These are phyloP conservation scores for Aspergillus taichungensis DNA, from an alignment of 495 filamentous ascomycete species.

Conservation along the genomic window DNA sequence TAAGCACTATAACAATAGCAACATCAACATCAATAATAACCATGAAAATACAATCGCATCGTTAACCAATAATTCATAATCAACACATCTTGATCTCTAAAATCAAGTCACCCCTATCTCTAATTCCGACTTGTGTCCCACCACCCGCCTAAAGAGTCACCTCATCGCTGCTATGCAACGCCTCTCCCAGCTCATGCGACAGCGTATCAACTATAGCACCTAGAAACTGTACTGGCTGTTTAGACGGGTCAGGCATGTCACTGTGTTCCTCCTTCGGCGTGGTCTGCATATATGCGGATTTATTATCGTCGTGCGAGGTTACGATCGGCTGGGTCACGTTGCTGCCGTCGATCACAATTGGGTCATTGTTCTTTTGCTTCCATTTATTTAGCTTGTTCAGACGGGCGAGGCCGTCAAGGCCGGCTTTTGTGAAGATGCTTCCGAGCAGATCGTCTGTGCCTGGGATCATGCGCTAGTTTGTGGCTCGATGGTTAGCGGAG, in stretches of 20 bases:
- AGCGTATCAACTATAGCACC: conserved; percentile 13
- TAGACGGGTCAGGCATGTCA: conserved; percentile 7
- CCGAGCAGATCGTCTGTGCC: conserved; percentile 16
- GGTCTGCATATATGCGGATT: background rate
- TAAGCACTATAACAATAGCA: too few relatives aligned
- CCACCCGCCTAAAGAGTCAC: conserved; percentile 8
- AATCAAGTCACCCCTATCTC: too few relatives aligned
- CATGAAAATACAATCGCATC: too few relatives aligned
- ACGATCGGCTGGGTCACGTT: conserved; percentile 1
- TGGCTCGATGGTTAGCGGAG: background rate
- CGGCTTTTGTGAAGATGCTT: conserved; percentile 14
- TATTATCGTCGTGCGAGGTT: background rate
- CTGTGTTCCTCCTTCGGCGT: conserved; percentile 2
- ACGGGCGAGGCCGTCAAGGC: conserved; percentile 9
- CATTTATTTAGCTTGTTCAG: conserved; percentile 14
- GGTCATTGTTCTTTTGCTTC: conserved; percentile 2
- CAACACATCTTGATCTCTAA: too few relatives aligned
- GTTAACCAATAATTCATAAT: too few relatives aligned
- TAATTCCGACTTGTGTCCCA: too few relatives aligned
- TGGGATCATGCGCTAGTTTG: conserved; percentile 24
- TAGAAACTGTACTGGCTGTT: conserved; percentile 17
- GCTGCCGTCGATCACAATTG: conserved; percentile 7
- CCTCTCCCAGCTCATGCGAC: conserved; percentile 13
- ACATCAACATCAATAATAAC: too few relatives aligned
- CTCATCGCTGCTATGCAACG: conserved; percentile 30